These are phyloP conservation scores for Plasmodium billcollinsi DNA, from an alignment of 169 alveolate species.

Conservation along the genomic window DNA sequence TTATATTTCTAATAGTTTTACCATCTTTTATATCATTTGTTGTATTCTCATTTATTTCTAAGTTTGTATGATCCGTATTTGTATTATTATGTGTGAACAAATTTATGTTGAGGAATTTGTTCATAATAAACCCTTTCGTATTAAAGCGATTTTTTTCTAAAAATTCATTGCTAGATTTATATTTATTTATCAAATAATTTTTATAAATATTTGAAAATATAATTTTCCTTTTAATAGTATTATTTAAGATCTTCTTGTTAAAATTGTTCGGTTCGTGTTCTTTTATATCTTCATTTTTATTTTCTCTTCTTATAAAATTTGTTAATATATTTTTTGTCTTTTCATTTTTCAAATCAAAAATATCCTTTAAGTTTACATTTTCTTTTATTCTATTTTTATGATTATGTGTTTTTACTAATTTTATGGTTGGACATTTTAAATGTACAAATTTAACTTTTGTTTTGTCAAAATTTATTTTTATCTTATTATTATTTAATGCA, in stretches of 20 bases:
- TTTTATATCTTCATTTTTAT: conserved; percentile 29
- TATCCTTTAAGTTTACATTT: neutral
- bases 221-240: conserved; percentile 4
- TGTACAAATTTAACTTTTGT: neutral
- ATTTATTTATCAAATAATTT: conserved; percentile 20
- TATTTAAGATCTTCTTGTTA: neutral
- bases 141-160: conserved; percentile 17
- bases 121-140: neutral
- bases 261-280: neutral
- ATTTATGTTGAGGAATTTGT: neutral
- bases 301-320: neutral
- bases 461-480: neutral
- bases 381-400: conserved; percentile 8
- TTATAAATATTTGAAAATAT: conserved; percentile 8
- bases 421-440: conserved; percentile 4
- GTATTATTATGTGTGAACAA: too few species aligned
- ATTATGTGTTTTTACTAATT: neutral
- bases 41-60: neutral
- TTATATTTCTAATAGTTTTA: neutral
- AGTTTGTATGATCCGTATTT: too few species aligned
- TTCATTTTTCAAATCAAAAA: conserved; percentile 1
- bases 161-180: conserved; percentile 10
- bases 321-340: neutral
- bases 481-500: neutral
- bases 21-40: neutral